Evolutionary conservation across 2,329 filamentous ascomycete species (phyloP).

Genomic region (Penicillium corylophilum): DNA sequence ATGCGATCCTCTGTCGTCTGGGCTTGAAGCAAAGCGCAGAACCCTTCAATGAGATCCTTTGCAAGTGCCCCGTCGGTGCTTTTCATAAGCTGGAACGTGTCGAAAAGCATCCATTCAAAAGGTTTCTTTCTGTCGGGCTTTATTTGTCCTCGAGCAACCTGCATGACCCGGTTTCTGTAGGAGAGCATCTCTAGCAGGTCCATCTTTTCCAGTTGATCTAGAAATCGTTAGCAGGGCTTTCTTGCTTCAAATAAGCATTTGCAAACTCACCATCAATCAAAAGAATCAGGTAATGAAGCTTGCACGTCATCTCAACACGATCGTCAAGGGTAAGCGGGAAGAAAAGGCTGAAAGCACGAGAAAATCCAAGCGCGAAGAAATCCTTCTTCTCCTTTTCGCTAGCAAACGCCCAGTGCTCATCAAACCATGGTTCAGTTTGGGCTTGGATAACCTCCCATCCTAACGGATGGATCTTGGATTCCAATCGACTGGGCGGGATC

Average conservation of each 20-base stretch:
- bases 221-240: not conserved
- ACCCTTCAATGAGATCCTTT: slow-evolving; percentile 13
- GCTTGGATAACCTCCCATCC: slow-evolving; percentile 17
- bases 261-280: slow-evolving; percentile 18
- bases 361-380: slow-evolving; percentile 16
- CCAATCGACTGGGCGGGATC: slow-evolving; percentile 6
- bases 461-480: slow-evolving; percentile 13
- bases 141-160: slow-evolving; percentile 5
- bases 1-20: slow-evolving; percentile 14
- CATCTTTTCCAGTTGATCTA: slow-evolving; percentile 23
- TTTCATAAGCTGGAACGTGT: slow-evolving; percentile 14
- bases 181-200: slow-evolving; percentile 13
- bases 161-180: slow-evolving; percentile 12
- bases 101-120: slow-evolving; percentile 18
- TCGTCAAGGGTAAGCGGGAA: slow-evolving; percentile 15
- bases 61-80: slow-evolving; percentile 9
- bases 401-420: slow-evolving; percentile 14
- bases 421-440: slow-evolving; percentile 17
- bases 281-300: slow-evolving; percentile 16
- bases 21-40: slow-evolving; percentile 15
- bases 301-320: slow-evolving; percentile 15
- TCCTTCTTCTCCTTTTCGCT: slow-evolving; percentile 13
- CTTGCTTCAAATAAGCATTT: not conserved
- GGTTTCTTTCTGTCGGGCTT: slow-evolving; percentile 5
- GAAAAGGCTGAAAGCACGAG: slow-evolving; percentile 16